Base-by-base conservation (phyloP, 352 stramenopile species). In the Pythium dissimile region DNA sequence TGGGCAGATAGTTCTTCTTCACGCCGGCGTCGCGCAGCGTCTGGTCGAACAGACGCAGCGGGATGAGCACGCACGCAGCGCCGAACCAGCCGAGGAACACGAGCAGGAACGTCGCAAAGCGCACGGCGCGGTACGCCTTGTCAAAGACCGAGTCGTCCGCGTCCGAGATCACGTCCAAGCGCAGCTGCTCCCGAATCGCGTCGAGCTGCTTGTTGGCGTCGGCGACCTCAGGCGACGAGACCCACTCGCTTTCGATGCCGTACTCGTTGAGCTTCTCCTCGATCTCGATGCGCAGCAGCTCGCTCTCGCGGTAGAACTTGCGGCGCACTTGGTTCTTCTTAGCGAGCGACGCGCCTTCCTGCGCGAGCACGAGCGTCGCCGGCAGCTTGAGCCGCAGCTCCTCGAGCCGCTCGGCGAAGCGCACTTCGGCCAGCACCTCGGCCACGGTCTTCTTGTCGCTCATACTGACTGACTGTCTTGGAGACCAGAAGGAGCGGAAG, bases 1-100 rank as follows among this genome's bases (percentile, higher is more conserved):
- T 85, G 10, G 82, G 82, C 24, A 92, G 55, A 54, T 88, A 87
- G 67, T 91, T 89, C 64, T 88, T 89, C 58, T 77, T 75, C 31
- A 85, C 71, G 28, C 84, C 84, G 21, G 88, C 35, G 35, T 75
- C 58, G 26, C 45, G 57, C 5, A 94, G 66, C 35, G 72, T 61
- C 20, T 81, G 67, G 39, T 76, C 72, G 12, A 83, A 60, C 69
- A 72, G 85, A 24, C 86, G 84, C 44, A 94, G 54, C 11, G 84
- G 84, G 34, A 91, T 78, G 13, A 85, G 56, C 27, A 91, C 38
- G 45, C 75, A 80, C 16, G 87, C 67, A 45, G 77, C 76, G 45
- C 78, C 85, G 52, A 92, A 85, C 75, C 80, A 91, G 16, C 76
- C 80, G 48, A 94, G 71, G 20, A 94, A 81, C 42, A 92, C 47